phyloP scores from a whole-genome alignment of 345 rosid species.

The Acer yangbiense region DNA sequence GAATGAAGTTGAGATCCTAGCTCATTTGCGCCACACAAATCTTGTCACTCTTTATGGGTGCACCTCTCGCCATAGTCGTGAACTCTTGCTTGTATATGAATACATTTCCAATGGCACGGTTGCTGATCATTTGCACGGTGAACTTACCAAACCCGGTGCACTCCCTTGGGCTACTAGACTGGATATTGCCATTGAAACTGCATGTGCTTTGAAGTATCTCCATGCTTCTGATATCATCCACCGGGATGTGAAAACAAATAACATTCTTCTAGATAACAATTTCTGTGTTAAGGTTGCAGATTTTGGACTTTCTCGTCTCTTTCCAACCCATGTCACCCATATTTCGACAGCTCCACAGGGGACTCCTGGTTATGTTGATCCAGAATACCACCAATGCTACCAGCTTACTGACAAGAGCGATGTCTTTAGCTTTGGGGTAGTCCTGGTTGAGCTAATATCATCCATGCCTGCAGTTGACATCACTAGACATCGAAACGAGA shows the following conservation, averaged over 20 bases:
- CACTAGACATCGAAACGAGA: conserved; percentile 74
- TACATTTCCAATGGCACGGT: conserved; percentile 84
- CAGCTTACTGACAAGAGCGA: conserved; percentile 88
- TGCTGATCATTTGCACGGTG: conserved; percentile 83
- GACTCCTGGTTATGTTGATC: conserved; percentile 93
- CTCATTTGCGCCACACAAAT: conserved; percentile 65
- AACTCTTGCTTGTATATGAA: conserved; percentile 82
- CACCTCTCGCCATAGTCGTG: conserved; percentile 77
- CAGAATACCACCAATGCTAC: conserved; percentile 84
- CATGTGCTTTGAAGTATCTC: conserved; percentile 71
- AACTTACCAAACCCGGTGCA: conserved; percentile 48
- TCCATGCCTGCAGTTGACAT: conserved; percentile 91
- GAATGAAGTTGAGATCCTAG: conserved; percentile 79
- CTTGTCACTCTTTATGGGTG: conserved; percentile 85
- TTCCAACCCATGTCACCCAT: conserved; percentile 68
- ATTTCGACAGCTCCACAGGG: conserved; percentile 95
- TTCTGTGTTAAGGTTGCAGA: conserved; percentile 89
- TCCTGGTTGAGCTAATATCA: conserved; percentile 67
- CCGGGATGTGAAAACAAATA: conserved; percentile 89
- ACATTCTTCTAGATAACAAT: conserved; percentile 75
- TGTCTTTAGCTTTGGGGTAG: conserved; percentile 76
- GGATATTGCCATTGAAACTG: conserved; percentile 86
- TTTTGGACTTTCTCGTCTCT: conserved; percentile 85
- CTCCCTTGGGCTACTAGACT: conserved; percentile 70
- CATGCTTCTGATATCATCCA: conserved; percentile 76